Percentiles rank a stretch among this genome's conserved stretches.
Conservation (phyloP, 1,284 basidiomycete genomes). For the Microbotryum intermedium region DNA sequence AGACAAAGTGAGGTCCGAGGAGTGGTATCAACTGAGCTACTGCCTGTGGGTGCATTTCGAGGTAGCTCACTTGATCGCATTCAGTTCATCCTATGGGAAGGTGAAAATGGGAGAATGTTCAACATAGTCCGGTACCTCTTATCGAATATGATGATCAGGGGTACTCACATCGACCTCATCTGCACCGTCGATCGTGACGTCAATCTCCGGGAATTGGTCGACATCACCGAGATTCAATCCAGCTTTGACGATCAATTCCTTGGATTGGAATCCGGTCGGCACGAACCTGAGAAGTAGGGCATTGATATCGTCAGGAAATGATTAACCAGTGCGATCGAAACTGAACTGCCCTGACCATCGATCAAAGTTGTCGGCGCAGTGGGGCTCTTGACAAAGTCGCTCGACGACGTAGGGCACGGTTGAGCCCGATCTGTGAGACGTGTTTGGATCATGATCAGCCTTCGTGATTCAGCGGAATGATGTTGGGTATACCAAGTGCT, state of each 20-base stretch:
- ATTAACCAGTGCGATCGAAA: not conserved
- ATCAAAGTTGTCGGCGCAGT: slow-evolving; percentile 66
- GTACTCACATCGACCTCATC: slow-evolving; percentile 64
- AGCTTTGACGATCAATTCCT: slow-evolving; percentile 80
- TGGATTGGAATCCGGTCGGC: slow-evolving; percentile 93
- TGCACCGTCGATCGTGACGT: slow-evolving; percentile 94
- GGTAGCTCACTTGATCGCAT: slow-evolving; percentile 66
- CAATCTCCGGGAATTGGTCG: slow-evolving; percentile 70
- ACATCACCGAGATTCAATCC: slow-evolving; percentile 81
- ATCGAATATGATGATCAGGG: not conserved
- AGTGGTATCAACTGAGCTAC: not conserved
- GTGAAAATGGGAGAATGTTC: not conserved
- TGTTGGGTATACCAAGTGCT: too few relatives aligned
- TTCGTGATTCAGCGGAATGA: too few relatives aligned
- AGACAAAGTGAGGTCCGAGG: not conserved
- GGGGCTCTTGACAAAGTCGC: slow-evolving; percentile 62
- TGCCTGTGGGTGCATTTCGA: not conserved
- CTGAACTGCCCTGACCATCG: slow-evolving; percentile 29
- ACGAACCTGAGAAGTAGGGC: slow-evolving; percentile 56
- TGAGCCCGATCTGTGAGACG: slow-evolving; percentile 52
- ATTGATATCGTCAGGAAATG: not conserved
- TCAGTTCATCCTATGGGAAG: slow-evolving; percentile 49
- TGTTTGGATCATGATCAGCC: too few relatives aligned
- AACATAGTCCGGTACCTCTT: not conserved
- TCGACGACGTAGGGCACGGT: slow-evolving; percentile 98